Evolutionary conservation across 768 basidiomycete species (phyloP).

Genomic region (Tephrocybe sp.): DNA sequence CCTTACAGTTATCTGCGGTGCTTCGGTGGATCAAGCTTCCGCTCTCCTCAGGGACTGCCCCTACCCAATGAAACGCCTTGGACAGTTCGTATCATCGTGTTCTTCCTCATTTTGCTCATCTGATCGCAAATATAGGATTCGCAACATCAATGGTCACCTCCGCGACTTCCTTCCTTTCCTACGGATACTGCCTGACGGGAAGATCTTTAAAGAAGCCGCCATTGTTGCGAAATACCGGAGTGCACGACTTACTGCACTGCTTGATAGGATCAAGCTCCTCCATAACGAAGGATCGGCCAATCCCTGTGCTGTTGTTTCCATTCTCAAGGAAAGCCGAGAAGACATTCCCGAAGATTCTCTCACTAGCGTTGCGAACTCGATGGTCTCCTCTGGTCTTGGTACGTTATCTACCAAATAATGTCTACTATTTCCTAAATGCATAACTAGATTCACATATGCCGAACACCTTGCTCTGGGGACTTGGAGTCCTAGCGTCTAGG

Average conservation of each 20-base stretch:
- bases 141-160: constrained; percentile 15
- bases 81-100: constrained; percentile 12
- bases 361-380: constrained; percentile 18
- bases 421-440: not conserved
- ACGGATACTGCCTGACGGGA: constrained; percentile 9
- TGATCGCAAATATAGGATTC: constrained; percentile 5
- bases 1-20: constrained; percentile 13
- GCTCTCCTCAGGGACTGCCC: constrained; percentile 13
- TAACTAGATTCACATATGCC: constrained; percentile 17
- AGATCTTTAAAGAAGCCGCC: constrained; percentile 12
- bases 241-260: constrained; percentile 5
- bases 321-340: constrained; percentile 9
- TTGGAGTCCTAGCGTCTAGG: constrained; percentile 13
- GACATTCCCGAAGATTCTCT: constrained; percentile 16
- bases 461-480: constrained; percentile 17
- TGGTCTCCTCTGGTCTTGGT: constrained; percentile 20
- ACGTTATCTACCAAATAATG: not conserved
- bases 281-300: constrained; percentile 7
- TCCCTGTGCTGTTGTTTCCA: constrained; percentile 13
- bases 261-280: constrained; percentile 7
- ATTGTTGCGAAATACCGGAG: constrained; percentile 16
- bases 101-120: not conserved
- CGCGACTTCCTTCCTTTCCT: constrained; percentile 19
- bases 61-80: constrained; percentile 19
- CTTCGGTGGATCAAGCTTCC: constrained; percentile 12